phyloP scores from a whole-genome alignment of 2,329 filamentous ascomycete species.

The Thielaviopsis euricoi region DNA sequence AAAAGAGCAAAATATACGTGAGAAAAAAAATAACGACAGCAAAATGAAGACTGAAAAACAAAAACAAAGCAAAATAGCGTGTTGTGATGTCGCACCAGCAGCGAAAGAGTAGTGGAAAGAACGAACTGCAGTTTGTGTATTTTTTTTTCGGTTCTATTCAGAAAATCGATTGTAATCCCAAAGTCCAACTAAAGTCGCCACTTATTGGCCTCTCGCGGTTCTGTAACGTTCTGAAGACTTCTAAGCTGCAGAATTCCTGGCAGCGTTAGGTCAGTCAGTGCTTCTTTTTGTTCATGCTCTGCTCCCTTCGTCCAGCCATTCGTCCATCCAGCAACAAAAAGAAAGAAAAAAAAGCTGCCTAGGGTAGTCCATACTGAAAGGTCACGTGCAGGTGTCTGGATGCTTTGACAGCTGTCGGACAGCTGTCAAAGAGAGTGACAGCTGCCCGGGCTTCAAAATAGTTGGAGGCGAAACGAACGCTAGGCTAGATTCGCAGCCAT shows the following conservation, averaged over 20 bases:
- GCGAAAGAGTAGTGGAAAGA: background rate
- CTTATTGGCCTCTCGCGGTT: background rate
- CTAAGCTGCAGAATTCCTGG: background rate
- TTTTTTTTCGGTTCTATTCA: background rate
- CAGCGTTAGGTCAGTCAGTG: background rate
- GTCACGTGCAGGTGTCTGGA: background rate
- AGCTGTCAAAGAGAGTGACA: background rate
- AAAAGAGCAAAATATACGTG: background rate
- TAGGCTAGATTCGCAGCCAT: background rate
- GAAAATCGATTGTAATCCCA: background rate
- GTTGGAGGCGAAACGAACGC: background rate
- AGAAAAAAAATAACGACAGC: background rate
- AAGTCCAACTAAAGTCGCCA: background rate
- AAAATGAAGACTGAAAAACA: background rate
- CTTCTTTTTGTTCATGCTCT: background rate
- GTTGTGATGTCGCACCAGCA: background rate
- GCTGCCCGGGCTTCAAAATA: background rate
- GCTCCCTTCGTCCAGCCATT: background rate
- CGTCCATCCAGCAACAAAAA: too few species aligned
- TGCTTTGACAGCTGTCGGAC: background rate
- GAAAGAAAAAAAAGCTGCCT: background rate
- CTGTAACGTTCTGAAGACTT: slow-evolving; percentile 3
- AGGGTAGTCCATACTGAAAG: background rate
- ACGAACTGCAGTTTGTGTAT: background rate
- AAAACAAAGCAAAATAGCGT: background rate